Conservation (phyloP, 352 stramenopile species). For the Thalassiosira hispida region DNA sequence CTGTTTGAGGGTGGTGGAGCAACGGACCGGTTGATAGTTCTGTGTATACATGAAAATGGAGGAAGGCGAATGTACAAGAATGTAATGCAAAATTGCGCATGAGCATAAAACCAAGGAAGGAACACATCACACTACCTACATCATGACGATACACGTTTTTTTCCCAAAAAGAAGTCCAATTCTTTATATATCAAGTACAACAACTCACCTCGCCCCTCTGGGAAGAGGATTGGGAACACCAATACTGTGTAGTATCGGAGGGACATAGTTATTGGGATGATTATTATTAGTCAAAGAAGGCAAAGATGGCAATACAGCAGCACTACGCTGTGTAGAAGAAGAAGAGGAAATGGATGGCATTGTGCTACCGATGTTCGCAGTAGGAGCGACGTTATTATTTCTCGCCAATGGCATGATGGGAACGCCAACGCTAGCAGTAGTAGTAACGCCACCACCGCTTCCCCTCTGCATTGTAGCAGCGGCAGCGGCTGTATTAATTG, state of each 20-base stretch:
- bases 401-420: neutral
- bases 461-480: too few species aligned
- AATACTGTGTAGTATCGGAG: conserved; percentile 32
- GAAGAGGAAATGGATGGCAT: neutral
- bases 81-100: too few species aligned
- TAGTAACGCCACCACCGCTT: too few species aligned
- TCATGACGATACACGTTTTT: too few species aligned
- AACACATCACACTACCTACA: neutral
- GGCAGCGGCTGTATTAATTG: neutral
- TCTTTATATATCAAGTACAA: too few species aligned
- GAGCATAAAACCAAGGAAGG: neutral
- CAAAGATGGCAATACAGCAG: neutral
- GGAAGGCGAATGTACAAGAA: too few species aligned
- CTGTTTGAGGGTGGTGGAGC: neutral
- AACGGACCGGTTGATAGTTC: neutral
- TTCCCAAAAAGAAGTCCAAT: neutral
- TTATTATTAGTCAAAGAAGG: conserved; percentile 8
- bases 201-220: neutral
- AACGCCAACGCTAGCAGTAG: neutral
- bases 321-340: conserved; percentile 1
- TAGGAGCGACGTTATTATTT: conserved; percentile 9
- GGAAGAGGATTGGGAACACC: neutral
- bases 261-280: conserved; percentile 32
- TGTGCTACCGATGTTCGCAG: too few species aligned
- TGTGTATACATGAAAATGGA: neutral